Base-by-base conservation (phyloP, 192 early-diverging fungal genomes). In the Entrophospora sp. region DNA sequence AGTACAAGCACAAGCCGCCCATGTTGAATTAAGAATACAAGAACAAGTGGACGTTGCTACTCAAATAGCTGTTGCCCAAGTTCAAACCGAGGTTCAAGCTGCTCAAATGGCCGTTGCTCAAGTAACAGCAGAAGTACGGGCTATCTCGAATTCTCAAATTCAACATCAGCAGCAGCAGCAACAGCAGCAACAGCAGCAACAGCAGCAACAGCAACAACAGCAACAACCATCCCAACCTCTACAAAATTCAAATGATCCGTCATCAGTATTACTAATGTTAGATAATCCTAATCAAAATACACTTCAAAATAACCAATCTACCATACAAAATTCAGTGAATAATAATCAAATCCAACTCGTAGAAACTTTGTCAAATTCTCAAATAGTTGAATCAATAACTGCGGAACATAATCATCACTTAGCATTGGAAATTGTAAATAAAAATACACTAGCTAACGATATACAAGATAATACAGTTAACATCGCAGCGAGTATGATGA, bases 141-240 rank as follows among this genome's bases (percentile, higher is more conserved):
- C 38, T 6, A 9, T 40, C 38, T 9, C 14, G 38, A 40, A 6
- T 6, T 6, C 38, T 40, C 2, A 52, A 25, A 1, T 24, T 1
- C 49, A 52, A 1, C 49, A 52, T 52, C 49, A 52, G 48, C 48
- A 49, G 3, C 49, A 5, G 49, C 10, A 2, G 22, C 49, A 52
- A 52, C n/a, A n/a, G n/a, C n/a, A n/a, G n/a, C n/a, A 52, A 9
- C 49, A 52, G 6, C 49, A 52, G 3, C 49, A 52, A 52, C 49
- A 52, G 6, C 1, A 22, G 3, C 49, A 52, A 3, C 49, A 52
- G 12, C 48, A 20, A n/a, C 14, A 49, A 24, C 14, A 49, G 49
- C 49, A 52, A 52, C 49, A 52, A 5, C 49, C 10, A 52, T 52
- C n/a, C 3, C 25, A n/a, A 3, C 6, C 14, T 16, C n/a, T n/a